Base-by-base conservation (phyloP, 495 filamentous ascomycete species). In the Penicillium lagena region DNA sequence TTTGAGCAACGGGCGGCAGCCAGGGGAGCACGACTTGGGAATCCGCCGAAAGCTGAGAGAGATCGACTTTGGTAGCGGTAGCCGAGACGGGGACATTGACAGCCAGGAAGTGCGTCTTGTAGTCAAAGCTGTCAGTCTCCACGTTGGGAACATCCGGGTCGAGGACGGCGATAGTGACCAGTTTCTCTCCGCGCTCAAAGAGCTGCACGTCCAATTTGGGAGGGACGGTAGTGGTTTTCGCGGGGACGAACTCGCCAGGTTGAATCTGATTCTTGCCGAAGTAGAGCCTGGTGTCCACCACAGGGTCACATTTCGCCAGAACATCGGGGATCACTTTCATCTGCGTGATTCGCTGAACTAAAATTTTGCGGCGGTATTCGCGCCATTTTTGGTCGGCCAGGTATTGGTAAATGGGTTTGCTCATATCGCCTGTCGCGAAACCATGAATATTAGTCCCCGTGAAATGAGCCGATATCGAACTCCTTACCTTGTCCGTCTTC, bases 401-500 rank as follows among this genome's bases (percentile, higher is more conserved):
- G 60, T 85, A 83, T 33, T 91, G 88, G 73, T 99, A 99, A 61
- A 99, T 86, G 32, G 93, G 94, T 64, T 95, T 93, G 67, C 80
- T 83, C 90, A 96, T 91, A 59, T 96, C 89, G 39, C 87, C 89
- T 96, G 22, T 41, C 0, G 42, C 12, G n/a, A 7, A 40, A 41
- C 17, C 33, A n/a, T 17, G 40, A 41, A 46, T 9, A 13, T 54
- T 42, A 58, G 51, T 13, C 33, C 37, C 4, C 7, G 35, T 9
- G 29, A 14, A 29, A 10, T 37, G 27, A 30, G 7, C 9, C 8
- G 5, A 35, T 2, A n/a, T 14, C 15, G 14, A 63, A 78, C 2
- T 4, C 2, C 22, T 60, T 69, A 96, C 93, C 89, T 53, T 79
- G 65, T 10, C 91, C 90, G 72, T 96, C 89, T 59, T 99, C 93